These are phyloP conservation scores for Penicillium sp. DNA, from an alignment of 2,329 filamentous ascomycete species.

Conservation along the genomic window DNA sequence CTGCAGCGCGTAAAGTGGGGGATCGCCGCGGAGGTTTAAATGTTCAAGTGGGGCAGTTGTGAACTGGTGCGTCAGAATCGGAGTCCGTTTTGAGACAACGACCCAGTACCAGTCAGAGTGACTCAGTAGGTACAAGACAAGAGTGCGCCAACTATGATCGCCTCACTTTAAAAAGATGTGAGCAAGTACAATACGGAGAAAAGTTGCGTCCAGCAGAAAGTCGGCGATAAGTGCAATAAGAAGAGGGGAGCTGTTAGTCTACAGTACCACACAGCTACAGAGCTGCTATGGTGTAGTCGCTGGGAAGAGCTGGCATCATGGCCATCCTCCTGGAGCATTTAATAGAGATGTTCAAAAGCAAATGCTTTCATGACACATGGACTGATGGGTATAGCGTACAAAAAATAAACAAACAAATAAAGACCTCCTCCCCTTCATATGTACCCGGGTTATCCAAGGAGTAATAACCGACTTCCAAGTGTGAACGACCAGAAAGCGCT, in stretches of 20 bases:
- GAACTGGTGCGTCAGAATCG: conserved; percentile 7
- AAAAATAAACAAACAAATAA: background rate
- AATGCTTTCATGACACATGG: background rate
- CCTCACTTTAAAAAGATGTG: background rate
- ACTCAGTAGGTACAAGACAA: conserved; percentile 1
- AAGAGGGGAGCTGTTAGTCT: background rate
- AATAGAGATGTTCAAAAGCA: background rate
- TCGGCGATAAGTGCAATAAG: background rate
- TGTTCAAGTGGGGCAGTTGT: conserved; percentile 12
- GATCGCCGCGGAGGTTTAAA: conserved; percentile 12
- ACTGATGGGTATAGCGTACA: conserved; percentile 18
- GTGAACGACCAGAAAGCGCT: background rate
- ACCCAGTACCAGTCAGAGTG: background rate
- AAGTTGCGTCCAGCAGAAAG: background rate
- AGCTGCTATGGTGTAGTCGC: too few relatives aligned
- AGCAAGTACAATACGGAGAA: background rate
- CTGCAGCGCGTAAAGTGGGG: conserved; percentile 2
- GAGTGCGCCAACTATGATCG: background rate
- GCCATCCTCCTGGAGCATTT: background rate
- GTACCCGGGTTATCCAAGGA: background rate
- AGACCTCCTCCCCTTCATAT: too few relatives aligned
- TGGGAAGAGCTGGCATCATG: background rate
- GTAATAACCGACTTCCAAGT: background rate
- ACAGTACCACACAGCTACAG: background rate
- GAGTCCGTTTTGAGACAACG: background rate